Conservation (phyloP, 1,284 basidiomycete genomes). For the Melanopsichium pennsylvanicum region DNA sequence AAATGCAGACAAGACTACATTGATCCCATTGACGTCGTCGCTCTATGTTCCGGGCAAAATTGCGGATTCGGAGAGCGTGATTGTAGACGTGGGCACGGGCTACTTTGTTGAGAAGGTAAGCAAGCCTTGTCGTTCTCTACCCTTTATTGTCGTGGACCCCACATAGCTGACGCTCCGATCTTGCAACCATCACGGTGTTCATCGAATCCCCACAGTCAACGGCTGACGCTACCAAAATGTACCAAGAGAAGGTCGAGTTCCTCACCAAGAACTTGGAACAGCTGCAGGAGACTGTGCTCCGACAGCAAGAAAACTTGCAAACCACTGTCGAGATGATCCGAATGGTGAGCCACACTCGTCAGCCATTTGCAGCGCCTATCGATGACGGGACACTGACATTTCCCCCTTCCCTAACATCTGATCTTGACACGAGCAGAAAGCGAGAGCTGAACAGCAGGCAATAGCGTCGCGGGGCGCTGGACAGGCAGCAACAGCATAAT, state of each 20-base stretch:
- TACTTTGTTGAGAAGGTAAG: constrained; percentile 93
- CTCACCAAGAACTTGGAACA: constrained; percentile 60
- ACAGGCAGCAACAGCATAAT: constrained; percentile 14
- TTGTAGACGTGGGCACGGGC: constrained; percentile 94
- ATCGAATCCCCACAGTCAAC: constrained; percentile 44
- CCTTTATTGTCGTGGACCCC: not conserved
- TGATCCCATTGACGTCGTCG: constrained; percentile 91
- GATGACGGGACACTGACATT: not conserved
- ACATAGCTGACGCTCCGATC: no score
- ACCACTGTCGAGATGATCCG: constrained; percentile 60
- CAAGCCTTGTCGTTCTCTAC: not conserved
- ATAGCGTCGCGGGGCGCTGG: constrained; percentile 14
- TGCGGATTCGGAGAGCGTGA: constrained; percentile 81
- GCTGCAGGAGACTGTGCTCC: constrained; percentile 61
- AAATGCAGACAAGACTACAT: constrained; percentile 80
- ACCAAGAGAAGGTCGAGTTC: constrained; percentile 58
- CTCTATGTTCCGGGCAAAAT: constrained; percentile 94
- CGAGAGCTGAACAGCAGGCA: constrained; percentile 34
- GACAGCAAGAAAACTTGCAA: constrained; percentile 63
- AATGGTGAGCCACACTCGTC: constrained; percentile 44
- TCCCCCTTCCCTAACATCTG: not conserved
- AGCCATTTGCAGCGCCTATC: not conserved
- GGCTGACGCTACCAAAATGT: constrained; percentile 55
- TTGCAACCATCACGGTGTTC: no score
- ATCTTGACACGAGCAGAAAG: constrained; percentile 22